Evolutionary conservation across 495 filamentous ascomycete species (phyloP).

Genomic region (Penicillium coprophilum): DNA sequence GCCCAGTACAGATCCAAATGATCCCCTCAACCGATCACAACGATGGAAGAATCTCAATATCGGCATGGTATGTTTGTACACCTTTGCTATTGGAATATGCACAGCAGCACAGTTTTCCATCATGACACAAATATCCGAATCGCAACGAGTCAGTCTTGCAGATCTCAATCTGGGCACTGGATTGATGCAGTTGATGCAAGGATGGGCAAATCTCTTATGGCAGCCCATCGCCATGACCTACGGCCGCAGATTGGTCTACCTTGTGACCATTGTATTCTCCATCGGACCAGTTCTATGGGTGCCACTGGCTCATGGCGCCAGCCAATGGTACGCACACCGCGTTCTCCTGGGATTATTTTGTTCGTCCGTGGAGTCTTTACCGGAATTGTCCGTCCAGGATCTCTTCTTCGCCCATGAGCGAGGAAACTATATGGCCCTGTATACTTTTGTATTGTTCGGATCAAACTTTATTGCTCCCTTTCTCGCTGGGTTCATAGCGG

Average conservation of each 20-base stretch:
- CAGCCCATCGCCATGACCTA: constrained; percentile 35
- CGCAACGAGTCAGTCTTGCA: constrained; percentile 33
- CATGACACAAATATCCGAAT: neutral
- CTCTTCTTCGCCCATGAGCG: constrained; percentile 55
- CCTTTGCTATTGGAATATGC: neutral
- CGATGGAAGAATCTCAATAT: constrained; percentile 30
- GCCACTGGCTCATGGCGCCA: constrained; percentile 39
- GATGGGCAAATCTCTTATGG: constrained; percentile 35
- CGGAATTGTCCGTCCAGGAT: constrained; percentile 49
- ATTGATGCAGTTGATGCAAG: constrained; percentile 37
- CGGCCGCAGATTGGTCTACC: constrained; percentile 30
- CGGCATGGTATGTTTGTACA: neutral
- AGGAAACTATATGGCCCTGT: constrained; percentile 51
- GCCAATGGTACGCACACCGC: constrained; percentile 51
- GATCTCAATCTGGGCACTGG: constrained; percentile 32
- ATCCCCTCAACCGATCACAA: constrained; percentile 50
- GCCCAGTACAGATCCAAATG: constrained; percentile 45
- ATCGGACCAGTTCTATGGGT: constrained; percentile 44
- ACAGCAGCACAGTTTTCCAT: constrained; percentile 1
- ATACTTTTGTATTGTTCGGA: constrained; percentile 47
- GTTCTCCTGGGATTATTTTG: constrained; percentile 53
- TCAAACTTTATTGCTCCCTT: constrained; percentile 53
- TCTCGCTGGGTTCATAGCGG: constrained; percentile 51
- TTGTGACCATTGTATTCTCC: constrained; percentile 28
- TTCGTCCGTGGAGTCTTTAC: constrained; percentile 50